Percentiles rank a stretch among this genome's conserved stretches.
Evolutionary conservation across 352 stramenopile genomes (phyloP).

Genomic region (Aphanomyces astaci): DNA sequence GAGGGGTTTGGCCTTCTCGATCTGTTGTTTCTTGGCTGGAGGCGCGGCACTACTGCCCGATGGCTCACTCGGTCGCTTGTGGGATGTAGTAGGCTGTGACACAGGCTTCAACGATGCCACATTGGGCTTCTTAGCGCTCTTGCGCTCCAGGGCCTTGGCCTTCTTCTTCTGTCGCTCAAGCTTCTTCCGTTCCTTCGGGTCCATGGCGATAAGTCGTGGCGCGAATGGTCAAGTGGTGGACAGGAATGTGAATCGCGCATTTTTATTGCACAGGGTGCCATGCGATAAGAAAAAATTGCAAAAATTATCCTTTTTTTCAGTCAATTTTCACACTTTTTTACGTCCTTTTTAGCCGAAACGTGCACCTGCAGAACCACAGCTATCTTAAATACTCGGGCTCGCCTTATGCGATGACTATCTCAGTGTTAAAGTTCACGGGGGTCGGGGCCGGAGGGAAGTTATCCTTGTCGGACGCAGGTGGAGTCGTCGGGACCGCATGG

Average conservation of each 20-base stretch:
- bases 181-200: slow-evolving; percentile 28
- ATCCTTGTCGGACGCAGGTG: neutral
- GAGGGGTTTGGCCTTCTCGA: neutral
- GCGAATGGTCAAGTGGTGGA: neutral
- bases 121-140: slow-evolving; percentile 16
- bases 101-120: neutral
- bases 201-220: neutral
- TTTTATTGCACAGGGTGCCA: neutral
- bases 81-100: neutral
- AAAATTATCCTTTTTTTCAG: neutral
- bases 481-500: neutral
- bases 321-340: too few relatives aligned
- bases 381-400: neutral
- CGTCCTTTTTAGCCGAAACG: too few relatives aligned
- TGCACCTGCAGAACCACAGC: neutral
- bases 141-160: slow-evolving; percentile 24
- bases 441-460: neutral
- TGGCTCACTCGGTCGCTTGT: neutral
- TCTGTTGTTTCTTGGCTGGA: neutral
- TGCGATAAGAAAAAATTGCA: slow-evolving; percentile 24
- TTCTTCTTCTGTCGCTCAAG: slow-evolving; percentile 31
- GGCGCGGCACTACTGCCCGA: neutral
- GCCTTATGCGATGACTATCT: neutral
- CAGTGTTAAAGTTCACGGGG: slow-evolving; percentile 8
- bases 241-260: neutral